Percentiles rank a stretch among this genome's conserved stretches.
phyloP scores from a whole-genome alignment of 768 basidiomycete species.

The Tricholoma furcatifolium region DNA sequence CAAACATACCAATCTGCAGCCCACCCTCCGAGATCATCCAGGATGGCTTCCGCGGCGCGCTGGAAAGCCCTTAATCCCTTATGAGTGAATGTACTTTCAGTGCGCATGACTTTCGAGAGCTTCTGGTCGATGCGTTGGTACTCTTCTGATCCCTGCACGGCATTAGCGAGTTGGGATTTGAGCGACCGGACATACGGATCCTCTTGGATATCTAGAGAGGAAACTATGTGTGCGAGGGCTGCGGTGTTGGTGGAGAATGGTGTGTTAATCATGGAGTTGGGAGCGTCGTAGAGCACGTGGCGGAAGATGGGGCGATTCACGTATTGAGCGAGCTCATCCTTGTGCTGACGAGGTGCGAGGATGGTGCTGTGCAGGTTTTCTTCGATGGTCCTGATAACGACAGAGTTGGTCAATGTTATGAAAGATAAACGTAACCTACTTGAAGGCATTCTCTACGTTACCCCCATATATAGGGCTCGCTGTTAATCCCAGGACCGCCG shows the following conservation, averaged over 20 bases:
- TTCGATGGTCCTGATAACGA: conserved; percentile 52
- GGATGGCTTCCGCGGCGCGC: conserved; percentile 55
- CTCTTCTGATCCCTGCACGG: conserved; percentile 37
- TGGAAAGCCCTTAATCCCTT: conserved; percentile 62
- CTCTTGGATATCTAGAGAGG: conserved; percentile 55
- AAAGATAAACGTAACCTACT: conserved; percentile 41
- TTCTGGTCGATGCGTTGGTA: conserved; percentile 58
- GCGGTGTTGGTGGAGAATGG: conserved; percentile 51
- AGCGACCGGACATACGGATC: conserved; percentile 64
- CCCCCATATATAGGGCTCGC: conserved; percentile 84
- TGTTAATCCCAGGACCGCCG: conserved; percentile 74
- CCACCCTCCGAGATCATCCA: conserved; percentile 67
- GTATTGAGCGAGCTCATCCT: conserved; percentile 53
- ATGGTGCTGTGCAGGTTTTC: conserved; percentile 67
- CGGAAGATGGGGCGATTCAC: conserved; percentile 69
- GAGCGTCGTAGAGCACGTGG: conserved; percentile 47
- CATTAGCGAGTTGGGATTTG: conserved; percentile 41
- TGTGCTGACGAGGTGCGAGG: conserved; percentile 55
- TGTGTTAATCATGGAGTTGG: conserved; percentile 26
- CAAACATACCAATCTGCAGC: conserved; percentile 77
- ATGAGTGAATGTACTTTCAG: conserved; percentile 61
- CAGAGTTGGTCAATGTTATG: too few relatives aligned
- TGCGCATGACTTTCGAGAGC: conserved; percentile 58
- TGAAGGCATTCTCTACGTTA: conserved; percentile 58
- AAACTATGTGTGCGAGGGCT: conserved; percentile 41